Conservation (phyloP, 306 rosid genomes). For the Pterocarpus santalinus region DNA sequence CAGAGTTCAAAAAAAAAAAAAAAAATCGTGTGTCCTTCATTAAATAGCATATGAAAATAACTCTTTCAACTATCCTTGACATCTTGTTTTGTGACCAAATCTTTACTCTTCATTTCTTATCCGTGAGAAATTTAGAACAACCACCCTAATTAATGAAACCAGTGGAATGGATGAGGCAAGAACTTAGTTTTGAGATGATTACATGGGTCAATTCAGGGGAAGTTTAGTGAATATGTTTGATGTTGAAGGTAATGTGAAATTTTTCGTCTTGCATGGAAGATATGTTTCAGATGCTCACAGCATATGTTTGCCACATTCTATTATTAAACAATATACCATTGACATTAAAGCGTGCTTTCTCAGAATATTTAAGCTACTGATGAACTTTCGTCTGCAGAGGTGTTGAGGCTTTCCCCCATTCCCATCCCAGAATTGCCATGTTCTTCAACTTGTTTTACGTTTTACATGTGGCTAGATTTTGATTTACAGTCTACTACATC, state of each 20-base stretch:
- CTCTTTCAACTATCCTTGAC: too few species aligned
- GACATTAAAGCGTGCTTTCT: constrained; percentile 18
- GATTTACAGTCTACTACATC: too few species aligned
- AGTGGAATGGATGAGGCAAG: constrained; percentile 12
- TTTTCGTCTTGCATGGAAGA: constrained; percentile 22
- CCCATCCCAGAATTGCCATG: too few species aligned
- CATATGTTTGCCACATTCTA: constrained; percentile 25
- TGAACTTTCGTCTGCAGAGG: constrained; percentile 20
- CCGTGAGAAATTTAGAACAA: constrained; percentile 6
- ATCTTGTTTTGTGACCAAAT: too few species aligned
- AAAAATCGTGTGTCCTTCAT: too few species aligned
- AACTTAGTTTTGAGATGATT: constrained; percentile 21
- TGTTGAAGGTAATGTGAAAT: background rate
- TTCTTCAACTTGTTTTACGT: too few species aligned
- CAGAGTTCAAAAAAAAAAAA: too few species aligned
- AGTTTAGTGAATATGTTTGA: constrained; percentile 1
- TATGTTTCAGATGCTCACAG: constrained; percentile 7
- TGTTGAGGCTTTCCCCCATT: background rate
- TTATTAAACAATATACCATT: background rate
- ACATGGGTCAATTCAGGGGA: constrained; percentile 2
- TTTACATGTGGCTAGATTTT: too few species aligned
- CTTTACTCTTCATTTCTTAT: background rate
- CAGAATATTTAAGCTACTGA: constrained; percentile 1
- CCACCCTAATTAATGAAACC: constrained; percentile 1
- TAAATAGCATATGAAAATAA: too few species aligned